Conservation (phyloP, 1,284 basidiomycete genomes). For the Apiotrichum sp. region DNA sequence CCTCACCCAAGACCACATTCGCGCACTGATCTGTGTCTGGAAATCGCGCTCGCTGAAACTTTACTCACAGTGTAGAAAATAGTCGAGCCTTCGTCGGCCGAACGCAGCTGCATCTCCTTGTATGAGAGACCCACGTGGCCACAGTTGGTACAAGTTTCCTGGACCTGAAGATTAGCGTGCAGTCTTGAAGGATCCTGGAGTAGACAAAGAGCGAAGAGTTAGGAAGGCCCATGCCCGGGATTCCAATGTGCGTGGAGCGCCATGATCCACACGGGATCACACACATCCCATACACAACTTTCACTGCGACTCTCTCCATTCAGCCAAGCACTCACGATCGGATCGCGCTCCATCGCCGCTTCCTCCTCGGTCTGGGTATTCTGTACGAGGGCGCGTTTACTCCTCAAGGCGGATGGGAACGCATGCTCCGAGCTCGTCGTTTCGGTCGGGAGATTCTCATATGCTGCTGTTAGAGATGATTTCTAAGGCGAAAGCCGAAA, state of each 20-base stretch:
- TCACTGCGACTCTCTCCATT: no score
- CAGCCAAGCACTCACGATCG: conserved; percentile 35
- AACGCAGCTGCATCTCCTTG: conserved; percentile 59
- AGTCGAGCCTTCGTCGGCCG: conserved; percentile 85
- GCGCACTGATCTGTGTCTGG: no score
- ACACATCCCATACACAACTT: no score
- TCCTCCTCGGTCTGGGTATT: conserved; percentile 71
- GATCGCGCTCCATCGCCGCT: conserved; percentile 66
- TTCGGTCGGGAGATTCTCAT: conserved; percentile 83
- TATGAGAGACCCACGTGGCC: conserved; percentile 59
- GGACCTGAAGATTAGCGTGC: conserved; percentile 55
- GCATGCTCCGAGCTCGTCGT: conserved; percentile 89
- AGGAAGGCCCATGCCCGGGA: no score
- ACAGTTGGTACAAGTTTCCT: conserved; percentile 88
- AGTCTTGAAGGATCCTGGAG: no score
- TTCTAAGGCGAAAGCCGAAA: no score
- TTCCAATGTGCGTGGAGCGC: no score
- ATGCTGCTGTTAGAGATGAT: conserved; percentile 55
- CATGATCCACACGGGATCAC: no score
- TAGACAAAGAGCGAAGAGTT: no score
- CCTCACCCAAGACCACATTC: no score
- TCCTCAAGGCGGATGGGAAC: conserved; percentile 81
- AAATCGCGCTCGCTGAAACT: no score
- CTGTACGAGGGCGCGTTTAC: conserved; percentile 80
- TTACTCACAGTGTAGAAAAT: conserved; percentile 52